phyloP scores from a whole-genome alignment of 345 rosid genomes.

The Salix caprea region DNA sequence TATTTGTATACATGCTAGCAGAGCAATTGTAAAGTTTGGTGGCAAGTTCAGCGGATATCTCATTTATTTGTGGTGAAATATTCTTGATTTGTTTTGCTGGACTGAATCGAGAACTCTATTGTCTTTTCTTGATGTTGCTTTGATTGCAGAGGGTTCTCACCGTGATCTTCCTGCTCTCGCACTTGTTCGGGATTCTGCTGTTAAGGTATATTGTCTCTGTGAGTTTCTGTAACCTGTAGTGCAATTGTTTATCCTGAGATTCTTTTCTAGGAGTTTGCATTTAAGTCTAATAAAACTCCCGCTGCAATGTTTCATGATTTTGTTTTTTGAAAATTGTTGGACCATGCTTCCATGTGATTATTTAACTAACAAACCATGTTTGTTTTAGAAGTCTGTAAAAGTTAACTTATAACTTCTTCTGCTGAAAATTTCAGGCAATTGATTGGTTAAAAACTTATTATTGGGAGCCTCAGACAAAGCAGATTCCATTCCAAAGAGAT shows the following conservation, averaged over 20 bases:
- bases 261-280: background rate
- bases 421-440: constrained; percentile 56
- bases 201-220: constrained; percentile 40
- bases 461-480: constrained; percentile 73
- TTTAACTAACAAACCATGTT: background rate
- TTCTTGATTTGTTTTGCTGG: background rate
- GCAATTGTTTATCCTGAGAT: background rate
- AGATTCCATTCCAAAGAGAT: constrained; percentile 52
- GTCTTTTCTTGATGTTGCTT: constrained; percentile 2
- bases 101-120: background rate
- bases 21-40: background rate
- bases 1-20: background rate
- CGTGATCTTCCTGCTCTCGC: constrained; percentile 80
- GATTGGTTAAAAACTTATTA: constrained; percentile 76
- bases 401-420: background rate
- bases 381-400: background rate
- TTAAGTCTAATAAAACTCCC: background rate
- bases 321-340: background rate
- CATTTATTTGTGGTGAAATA: background rate
- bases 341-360: background rate
- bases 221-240: background rate
- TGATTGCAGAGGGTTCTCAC: constrained; percentile 75
- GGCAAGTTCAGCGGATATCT: background rate
- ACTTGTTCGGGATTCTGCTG: constrained; percentile 66
- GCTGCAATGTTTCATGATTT: background rate